Percentiles rank a stretch among this genome's conserved stretches.
phyloP scores from a whole-genome alignment of 257 asterid species.

The Phtheirospermum japonicum region DNA sequence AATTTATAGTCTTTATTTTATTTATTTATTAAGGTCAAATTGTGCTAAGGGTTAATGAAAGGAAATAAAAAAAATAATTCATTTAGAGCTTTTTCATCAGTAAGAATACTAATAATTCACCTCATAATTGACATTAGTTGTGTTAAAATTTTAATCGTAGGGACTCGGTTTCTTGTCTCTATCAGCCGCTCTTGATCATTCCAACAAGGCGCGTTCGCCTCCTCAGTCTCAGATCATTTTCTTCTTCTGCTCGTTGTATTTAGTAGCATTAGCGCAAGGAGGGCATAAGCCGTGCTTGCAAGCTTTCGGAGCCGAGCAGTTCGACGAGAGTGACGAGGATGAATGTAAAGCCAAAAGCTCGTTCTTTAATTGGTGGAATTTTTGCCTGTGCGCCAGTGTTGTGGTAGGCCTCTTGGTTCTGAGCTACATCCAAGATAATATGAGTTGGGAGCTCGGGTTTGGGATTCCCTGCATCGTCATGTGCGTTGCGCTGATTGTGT shows the following conservation, averaged over 20 bases:
- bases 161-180: background rate
- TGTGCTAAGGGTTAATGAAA: too few relatives aligned
- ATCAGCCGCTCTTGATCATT: background rate
- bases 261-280: constrained; percentile 1
- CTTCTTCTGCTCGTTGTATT: constrained; percentile 4
- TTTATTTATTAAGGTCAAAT: too few relatives aligned
- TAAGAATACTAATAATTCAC: too few relatives aligned
- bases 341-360: constrained; percentile 5
- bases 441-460: constrained; percentile 12
- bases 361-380: constrained; percentile 3
- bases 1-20: too few relatives aligned
- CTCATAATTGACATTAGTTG: background rate
- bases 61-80: too few relatives aligned
- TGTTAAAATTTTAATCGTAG: background rate
- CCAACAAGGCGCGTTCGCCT: background rate
- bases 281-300: constrained; percentile 8
- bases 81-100: too few relatives aligned
- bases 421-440: background rate
- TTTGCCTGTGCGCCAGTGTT: constrained; percentile 2
- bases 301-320: constrained; percentile 6
- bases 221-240: background rate
- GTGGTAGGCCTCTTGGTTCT: background rate
- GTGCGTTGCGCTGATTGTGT: background rate
- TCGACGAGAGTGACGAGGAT: background rate
- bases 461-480: constrained; percentile 8